Conservation (phyloP, 768 basidiomycete species). For the Russula emetica region DNA sequence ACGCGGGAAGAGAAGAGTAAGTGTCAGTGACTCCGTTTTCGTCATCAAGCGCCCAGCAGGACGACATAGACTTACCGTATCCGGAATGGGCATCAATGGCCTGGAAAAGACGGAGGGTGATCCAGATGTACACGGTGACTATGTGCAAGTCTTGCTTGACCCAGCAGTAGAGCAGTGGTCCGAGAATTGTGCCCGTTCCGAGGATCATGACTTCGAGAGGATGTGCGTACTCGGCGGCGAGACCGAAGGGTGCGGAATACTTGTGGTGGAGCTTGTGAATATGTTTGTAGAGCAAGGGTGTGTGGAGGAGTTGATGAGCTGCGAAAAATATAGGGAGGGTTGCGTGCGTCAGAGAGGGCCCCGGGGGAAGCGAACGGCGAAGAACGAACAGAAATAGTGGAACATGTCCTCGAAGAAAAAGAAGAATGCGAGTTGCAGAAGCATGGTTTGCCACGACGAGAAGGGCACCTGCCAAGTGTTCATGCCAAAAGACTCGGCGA, state of each 20-base stretch:
- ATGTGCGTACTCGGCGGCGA: conserved; percentile 97
- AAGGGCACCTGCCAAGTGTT: conserved; percentile 91
- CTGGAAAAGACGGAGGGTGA: conserved; percentile 90
- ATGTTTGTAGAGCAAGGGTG: conserved; percentile 77
- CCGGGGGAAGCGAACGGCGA: not conserved
- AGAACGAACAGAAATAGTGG: conserved; percentile 75
- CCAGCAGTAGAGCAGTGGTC: conserved; percentile 82
- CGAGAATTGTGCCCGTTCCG: conserved; percentile 84
- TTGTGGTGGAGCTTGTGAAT: conserved; percentile 98
- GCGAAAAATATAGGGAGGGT: conserved; percentile 19
- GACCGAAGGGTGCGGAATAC: conserved; percentile 93
- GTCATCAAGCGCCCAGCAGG: not conserved
- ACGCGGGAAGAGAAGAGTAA: too few relatives aligned
- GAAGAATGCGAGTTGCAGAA: conserved; percentile 77
- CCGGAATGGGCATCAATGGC: conserved; percentile 97
- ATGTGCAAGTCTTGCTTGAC: conserved; percentile 81
- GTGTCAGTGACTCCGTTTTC: not conserved
- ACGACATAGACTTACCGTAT: conserved; percentile 53
- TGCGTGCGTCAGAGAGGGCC: not conserved
- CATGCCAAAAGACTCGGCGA: conserved; percentile 87
- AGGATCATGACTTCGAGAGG: conserved; percentile 95
- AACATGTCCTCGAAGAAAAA: conserved; percentile 96
- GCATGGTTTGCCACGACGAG: conserved; percentile 64
- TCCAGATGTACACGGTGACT: conserved; percentile 90
- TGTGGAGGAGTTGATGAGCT: conserved; percentile 91